Evolutionary conservation across 495 filamentous ascomycete genomes (phyloP), one percentile per base, ranked within the genome.

Genomic region (Hypoxylon lienhwacheense): DNA sequence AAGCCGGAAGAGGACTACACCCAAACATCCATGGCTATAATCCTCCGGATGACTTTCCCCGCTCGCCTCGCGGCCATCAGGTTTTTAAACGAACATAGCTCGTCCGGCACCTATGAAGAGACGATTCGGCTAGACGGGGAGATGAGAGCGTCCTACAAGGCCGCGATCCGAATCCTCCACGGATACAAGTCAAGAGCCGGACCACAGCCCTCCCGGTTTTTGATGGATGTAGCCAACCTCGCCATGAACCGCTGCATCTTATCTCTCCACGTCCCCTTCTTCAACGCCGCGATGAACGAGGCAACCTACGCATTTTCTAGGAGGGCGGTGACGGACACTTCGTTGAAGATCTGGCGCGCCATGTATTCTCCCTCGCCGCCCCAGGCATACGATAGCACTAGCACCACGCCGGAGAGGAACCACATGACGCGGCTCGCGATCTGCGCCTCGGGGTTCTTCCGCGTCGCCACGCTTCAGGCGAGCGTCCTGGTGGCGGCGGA

Each of bases 231-330:
- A 7, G 63, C 70, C 0, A 73, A 74, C 42, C 61, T 74, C 26
- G 60, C 67, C 34, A 67, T 70, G 4, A 69, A 80, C 16, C 81
- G 82, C 37, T 83, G 80, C 64, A 78, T 86, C 53, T 63, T 85
- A 48, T 75, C 77, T 1, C 55, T 78, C 7, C 76, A 77, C 42
- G 57, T 67, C 15, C 69, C 73, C 2, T 74, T 70, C 59, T 62
- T 74, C 21, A 40, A 37, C 10, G 45, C 53, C 17, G 64, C 70
- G 0, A 55, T 69, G 8, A 59, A 61, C 20, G 70, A 77, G 42
- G 72, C 77, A 0, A 62, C 64, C 0, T 77, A 72, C 39, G 76
- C 73, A 24, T 79, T 73, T 49, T 71, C 74, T 0, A 68, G 75
- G 10, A 75, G 76, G 52, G 68, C 75, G 31, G 72, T 70, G 20